These are phyloP conservation scores for Candolleomyces eurysporus DNA, from an alignment of 768 basidiomycete genomes.

Conservation along the genomic window DNA sequence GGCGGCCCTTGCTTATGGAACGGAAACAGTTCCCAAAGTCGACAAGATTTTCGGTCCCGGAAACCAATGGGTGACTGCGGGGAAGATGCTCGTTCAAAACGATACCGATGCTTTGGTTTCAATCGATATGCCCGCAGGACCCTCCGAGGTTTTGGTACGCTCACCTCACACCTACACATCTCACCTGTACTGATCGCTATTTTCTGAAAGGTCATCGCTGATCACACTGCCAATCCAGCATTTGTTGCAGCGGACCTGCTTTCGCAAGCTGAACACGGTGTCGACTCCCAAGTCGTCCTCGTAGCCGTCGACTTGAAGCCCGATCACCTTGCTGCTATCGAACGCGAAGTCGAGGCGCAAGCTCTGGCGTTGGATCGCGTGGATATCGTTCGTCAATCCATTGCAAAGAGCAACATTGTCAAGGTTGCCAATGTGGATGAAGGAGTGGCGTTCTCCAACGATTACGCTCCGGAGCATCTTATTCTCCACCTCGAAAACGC, in stretches of 20 bases:
- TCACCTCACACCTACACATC: not conserved
- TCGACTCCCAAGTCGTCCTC: conserved; percentile 97
- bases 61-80: conserved; percentile 99
- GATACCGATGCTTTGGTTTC: conserved; percentile 95
- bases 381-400: conserved; percentile 86
- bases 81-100: conserved; percentile 99
- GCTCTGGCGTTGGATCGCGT: conserved; percentile 85
- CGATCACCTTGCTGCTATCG: conserved; percentile 67
- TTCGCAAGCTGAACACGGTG: conserved; percentile 97
- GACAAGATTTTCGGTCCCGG: conserved; percentile 99
- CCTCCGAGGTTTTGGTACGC: conserved; percentile 93
- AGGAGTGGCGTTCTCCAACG: conserved; percentile 89
- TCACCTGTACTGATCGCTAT: not conserved
- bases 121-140: conserved; percentile 99
- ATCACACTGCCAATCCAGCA: conserved; percentile 78
- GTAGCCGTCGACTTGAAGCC: conserved; percentile 71
- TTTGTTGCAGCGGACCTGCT: conserved; percentile 97
- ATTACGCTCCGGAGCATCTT: conserved; percentile 97
- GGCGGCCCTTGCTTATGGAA: conserved; percentile 96
- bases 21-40: conserved; percentile 91
- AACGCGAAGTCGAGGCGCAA: conserved; percentile 82
- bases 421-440: conserved; percentile 63
- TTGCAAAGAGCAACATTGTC: conserved; percentile 89
- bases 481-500: conserved; percentile 86
- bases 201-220: conserved; percentile 79